These are phyloP conservation scores for Hemileia vastatrix DNA, from an alignment of 1,284 basidiomycete species.

Conservation along the genomic window DNA sequence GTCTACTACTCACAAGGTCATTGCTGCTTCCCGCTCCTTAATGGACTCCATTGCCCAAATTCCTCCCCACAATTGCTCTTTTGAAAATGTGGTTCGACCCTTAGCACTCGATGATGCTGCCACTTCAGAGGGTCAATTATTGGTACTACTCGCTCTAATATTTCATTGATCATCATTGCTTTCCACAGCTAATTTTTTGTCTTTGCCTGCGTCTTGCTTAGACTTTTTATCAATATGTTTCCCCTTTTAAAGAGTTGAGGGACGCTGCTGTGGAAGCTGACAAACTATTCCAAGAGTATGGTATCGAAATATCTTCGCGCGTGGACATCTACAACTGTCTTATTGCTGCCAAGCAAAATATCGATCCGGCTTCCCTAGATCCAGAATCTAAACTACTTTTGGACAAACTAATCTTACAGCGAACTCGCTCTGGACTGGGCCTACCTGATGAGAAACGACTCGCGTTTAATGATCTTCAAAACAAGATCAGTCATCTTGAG, in stretches of 20 bases:
- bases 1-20: constrained; percentile 54
- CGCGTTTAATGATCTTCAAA: constrained; percentile 50
- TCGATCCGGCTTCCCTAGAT: constrained; percentile 54
- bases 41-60: constrained; percentile 59
- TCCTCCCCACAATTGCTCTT: constrained; percentile 51
- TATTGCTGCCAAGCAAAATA: constrained; percentile 58
- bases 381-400: constrained; percentile 60
- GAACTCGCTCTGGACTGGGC: constrained; percentile 63
- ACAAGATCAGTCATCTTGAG: constrained; percentile 58
- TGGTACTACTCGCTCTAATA: constrained; percentile 15
- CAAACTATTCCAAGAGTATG: constrained; percentile 57
- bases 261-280: constrained; percentile 65
- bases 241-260: constrained; percentile 58
- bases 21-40: constrained; percentile 53
- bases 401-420: constrained; percentile 66
- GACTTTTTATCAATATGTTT: constrained; percentile 68
- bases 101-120: constrained; percentile 57
- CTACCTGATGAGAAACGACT: constrained; percentile 57
- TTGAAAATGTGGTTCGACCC: constrained; percentile 47
- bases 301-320: constrained; percentile 63
- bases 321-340: constrained; percentile 65
- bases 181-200: neutral
- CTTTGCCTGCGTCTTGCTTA: neutral
- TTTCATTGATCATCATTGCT: neutral
- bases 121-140: constrained; percentile 53